Evolutionary conservation across 805 yeast genomes (phyloP).

Genomic region (Metschnikowia orientalis): DNA sequence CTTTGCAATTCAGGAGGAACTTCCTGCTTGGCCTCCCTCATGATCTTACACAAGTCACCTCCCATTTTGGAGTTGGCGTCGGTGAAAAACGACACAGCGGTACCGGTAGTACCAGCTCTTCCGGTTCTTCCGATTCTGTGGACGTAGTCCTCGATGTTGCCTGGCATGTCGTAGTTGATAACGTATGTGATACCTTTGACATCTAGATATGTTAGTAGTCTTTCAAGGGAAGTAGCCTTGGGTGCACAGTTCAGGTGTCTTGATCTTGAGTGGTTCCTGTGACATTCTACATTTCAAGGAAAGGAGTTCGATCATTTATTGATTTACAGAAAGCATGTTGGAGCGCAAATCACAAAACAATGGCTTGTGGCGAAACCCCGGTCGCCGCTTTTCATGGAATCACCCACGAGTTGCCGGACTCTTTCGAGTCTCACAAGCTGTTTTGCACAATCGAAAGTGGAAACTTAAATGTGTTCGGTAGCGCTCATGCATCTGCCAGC

Average conservation of each 20-base stretch:
- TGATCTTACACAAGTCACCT: slow-evolving; percentile 79
- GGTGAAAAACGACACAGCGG: slow-evolving; percentile 92
- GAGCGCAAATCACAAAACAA: slow-evolving; percentile 1
- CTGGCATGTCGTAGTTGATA: slow-evolving; percentile 95
- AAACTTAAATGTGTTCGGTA: too few species aligned
- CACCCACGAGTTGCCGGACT: too few species aligned
- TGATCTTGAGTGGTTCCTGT: too few species aligned
- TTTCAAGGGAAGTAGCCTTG: slow-evolving; percentile 5
- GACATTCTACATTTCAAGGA: slow-evolving; percentile 14
- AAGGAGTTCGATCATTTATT: slow-evolving; percentile 22
- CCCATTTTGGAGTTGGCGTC: slow-evolving; percentile 84
- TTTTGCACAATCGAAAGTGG: too few species aligned
- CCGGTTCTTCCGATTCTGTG: slow-evolving; percentile 99
- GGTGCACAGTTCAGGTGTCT: slow-evolving; percentile 9
- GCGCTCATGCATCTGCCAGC: too few species aligned
- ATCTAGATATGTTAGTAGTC: slow-evolving; percentile 52
- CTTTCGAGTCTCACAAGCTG: too few species aligned
- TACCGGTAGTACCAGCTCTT: slow-evolving; percentile 96
- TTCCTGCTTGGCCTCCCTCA: slow-evolving; percentile 92
- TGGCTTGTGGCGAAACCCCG: too few species aligned
- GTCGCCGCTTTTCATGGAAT: too few species aligned
- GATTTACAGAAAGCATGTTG: slow-evolving; percentile 19
- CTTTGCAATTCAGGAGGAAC: slow-evolving; percentile 76
- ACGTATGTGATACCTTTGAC: slow-evolving; percentile 96
- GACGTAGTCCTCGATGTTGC: slow-evolving; percentile 96